These are phyloP conservation scores for Seminavis robusta DNA, from an alignment of 108 stramenopile genomes.

Conservation along the genomic window DNA sequence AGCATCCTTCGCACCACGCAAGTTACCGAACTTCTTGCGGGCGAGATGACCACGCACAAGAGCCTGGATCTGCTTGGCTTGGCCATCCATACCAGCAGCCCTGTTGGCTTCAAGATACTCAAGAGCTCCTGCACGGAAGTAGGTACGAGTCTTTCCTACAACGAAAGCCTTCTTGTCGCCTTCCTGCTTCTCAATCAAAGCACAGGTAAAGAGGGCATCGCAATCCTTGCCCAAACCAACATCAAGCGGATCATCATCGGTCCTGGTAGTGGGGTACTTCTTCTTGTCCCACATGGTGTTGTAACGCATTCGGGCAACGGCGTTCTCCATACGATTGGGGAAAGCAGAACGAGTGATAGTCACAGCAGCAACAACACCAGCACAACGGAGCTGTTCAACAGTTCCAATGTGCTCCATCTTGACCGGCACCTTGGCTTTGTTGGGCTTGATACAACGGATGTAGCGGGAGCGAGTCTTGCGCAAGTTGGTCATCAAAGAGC, in stretches of 20 bases:
- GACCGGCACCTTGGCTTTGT: slow-evolving; percentile 71
- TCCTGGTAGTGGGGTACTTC: slow-evolving; percentile 32
- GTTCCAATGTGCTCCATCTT: slow-evolving; percentile 79
- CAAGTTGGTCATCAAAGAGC: slow-evolving; percentile 60
- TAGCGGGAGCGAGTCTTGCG: slow-evolving; percentile 74
- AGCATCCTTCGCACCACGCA: slow-evolving; percentile 30
- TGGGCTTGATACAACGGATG: slow-evolving; percentile 88
- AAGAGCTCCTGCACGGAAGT: slow-evolving; percentile 83
- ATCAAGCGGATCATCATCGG: slow-evolving; percentile 21
- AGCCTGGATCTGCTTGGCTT: slow-evolving; percentile 42
- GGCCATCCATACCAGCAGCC: slow-evolving; percentile 51
- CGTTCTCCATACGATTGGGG: slow-evolving; percentile 87
- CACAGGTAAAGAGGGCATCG: slow-evolving; percentile 41
- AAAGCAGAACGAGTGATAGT: slow-evolving; percentile 90
- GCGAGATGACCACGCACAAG: slow-evolving; percentile 35
- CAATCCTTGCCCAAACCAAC: slow-evolving; percentile 33
- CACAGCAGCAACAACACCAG: slow-evolving; percentile 92
- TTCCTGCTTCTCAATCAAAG: slow-evolving; percentile 19
- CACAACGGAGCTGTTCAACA: slow-evolving; percentile 92
- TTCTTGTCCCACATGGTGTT: slow-evolving; percentile 37
- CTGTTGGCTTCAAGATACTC: slow-evolving; percentile 71
- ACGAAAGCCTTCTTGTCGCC: slow-evolving; percentile 54
- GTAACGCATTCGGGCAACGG: slow-evolving; percentile 75
- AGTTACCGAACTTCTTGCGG: slow-evolving; percentile 19
- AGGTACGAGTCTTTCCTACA: slow-evolving; percentile 74